phyloP scores from a whole-genome alignment of 2,329 filamentous ascomycete species.

The Colletotrichum gigasporum region DNA sequence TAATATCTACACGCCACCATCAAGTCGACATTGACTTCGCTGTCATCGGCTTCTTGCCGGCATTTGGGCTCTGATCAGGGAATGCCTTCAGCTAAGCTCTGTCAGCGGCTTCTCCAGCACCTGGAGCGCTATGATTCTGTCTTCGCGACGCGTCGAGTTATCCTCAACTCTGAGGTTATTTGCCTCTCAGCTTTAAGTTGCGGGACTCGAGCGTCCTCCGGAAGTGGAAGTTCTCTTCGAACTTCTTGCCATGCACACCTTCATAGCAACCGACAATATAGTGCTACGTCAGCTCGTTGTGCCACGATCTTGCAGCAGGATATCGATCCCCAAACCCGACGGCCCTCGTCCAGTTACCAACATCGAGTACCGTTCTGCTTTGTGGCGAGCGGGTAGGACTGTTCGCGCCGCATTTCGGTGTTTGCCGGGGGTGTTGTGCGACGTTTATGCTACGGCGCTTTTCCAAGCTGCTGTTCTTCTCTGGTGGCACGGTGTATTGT shows the following conservation, averaged over 20 bases:
- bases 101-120: not conserved
- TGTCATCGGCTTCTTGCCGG: not conserved
- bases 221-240: not conserved
- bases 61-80: not conserved
- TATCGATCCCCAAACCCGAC: not conserved
- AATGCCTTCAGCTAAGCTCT: not conserved
- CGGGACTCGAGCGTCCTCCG: not conserved
- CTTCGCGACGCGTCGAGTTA: not conserved
- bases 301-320: too few species aligned
- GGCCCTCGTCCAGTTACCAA: not conserved
- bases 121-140: constrained; percentile 8
- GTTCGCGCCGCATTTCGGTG: not conserved
- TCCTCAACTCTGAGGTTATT: not conserved
- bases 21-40: not conserved
- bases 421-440: not conserved
- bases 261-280: too few species aligned
- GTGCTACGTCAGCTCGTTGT: too few species aligned
- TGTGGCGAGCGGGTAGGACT: not conserved
- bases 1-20: not conserved
- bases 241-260: not conserved
- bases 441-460: not conserved
- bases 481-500: not conserved
- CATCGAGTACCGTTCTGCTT: not conserved
- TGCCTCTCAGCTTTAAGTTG: not conserved
- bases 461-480: not conserved